Evolutionary conservation across 805 yeast species (phyloP).

Genomic region (Hanseniaspora nectarophila): DNA sequence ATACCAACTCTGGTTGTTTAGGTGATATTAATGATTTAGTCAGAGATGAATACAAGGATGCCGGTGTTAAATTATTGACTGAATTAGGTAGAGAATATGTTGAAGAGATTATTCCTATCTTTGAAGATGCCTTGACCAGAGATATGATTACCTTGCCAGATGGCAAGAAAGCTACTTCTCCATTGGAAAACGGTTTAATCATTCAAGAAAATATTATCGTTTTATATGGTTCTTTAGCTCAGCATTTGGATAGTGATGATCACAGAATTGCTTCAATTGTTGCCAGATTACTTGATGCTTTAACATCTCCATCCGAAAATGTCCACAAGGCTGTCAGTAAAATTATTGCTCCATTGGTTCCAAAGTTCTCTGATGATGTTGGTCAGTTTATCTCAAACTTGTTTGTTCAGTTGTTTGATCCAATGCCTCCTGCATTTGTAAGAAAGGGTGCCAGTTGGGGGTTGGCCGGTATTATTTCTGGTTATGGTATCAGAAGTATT

Average conservation of each 20-base stretch:
- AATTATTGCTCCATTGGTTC: slow-evolving; percentile 74
- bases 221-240: slow-evolving; percentile 81
- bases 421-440: slow-evolving; percentile 32
- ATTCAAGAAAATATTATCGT: slow-evolving; percentile 73
- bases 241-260: slow-evolving; percentile 62
- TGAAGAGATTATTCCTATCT: slow-evolving; percentile 68
- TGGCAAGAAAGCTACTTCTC: slow-evolving; percentile 1
- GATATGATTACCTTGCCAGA: slow-evolving; percentile 7
- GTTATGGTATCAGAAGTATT: slow-evolving; percentile 71
- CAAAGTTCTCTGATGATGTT: slow-evolving; percentile 39
- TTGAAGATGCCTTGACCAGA: slow-evolving; percentile 48
- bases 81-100: slow-evolving; percentile 52
- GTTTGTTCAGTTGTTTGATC: slow-evolving; percentile 46
- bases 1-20: slow-evolving; percentile 51
- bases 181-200: slow-evolving; percentile 26
- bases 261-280: slow-evolving; percentile 53
- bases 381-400: slow-evolving; percentile 46
- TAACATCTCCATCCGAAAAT: slow-evolving; percentile 78
- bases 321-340: slow-evolving; percentile 82
- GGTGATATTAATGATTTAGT: slow-evolving; percentile 66
- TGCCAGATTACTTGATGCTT: slow-evolving; percentile 56
- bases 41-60: slow-evolving; percentile 72
- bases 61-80: slow-evolving; percentile 68
- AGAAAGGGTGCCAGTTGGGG: slow-evolving; percentile 95
- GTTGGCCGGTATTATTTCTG: slow-evolving; percentile 83